phyloP scores from a whole-genome alignment of 345 rosid species.

The Corymbia maculata region DNA sequence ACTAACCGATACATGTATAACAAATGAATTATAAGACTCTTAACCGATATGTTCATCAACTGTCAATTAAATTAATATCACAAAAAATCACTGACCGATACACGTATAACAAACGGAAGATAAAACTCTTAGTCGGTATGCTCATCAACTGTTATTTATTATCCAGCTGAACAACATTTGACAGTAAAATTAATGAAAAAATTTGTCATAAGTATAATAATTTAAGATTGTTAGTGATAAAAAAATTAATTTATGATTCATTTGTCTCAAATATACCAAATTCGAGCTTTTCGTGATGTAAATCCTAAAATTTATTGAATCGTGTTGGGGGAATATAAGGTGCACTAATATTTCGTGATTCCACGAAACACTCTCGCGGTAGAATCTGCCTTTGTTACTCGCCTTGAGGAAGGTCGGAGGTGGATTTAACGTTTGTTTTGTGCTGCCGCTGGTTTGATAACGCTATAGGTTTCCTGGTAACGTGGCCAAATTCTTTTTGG shows the following conservation, averaged over 20 bases:
- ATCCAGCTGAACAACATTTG: too few relatives aligned
- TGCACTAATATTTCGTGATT: neutral
- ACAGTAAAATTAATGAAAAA: too few relatives aligned
- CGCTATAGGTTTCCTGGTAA: neutral
- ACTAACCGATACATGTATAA: too few relatives aligned
- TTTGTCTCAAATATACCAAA: too few relatives aligned
- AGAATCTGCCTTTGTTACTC: neutral
- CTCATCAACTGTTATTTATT: fast-evolving
- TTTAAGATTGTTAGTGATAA: too few relatives aligned
- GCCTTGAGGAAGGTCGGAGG: neutral
- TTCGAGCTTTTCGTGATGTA: fast-evolving
- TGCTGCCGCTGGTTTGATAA: neutral
- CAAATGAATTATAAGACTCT: fast-evolving
- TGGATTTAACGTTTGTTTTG: neutral
- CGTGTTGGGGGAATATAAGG: neutral
- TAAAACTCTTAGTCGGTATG: fast-evolving
- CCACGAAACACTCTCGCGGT: neutral
- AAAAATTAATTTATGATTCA: too few relatives aligned
- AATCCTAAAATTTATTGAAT: neutral
- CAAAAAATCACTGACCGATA: too few relatives aligned
- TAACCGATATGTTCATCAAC: fast-evolving
- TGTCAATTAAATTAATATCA: too few relatives aligned
- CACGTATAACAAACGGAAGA: too few relatives aligned
- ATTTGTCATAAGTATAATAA: too few relatives aligned
- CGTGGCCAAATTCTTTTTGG: neutral